Percentiles rank a stretch among this genome's conserved stretches.
phyloP scores from a whole-genome alignment of 352 stramenopile species.

The Phytopythium oedochilum region DNA sequence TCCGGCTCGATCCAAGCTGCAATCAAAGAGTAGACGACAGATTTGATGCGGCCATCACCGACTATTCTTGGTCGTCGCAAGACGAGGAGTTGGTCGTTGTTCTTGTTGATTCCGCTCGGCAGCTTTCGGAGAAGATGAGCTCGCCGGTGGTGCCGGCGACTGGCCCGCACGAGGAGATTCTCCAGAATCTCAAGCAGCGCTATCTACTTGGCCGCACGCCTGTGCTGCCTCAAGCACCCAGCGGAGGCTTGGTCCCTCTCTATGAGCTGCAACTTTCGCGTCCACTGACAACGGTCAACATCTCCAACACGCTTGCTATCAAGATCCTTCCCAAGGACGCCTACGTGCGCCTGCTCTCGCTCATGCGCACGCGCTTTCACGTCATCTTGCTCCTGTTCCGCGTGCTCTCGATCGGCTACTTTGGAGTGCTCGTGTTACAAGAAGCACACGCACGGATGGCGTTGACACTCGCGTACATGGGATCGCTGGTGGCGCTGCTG shows the following conservation, averaged over 20 bases:
- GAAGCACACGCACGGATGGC: neutral
- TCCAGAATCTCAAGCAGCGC: neutral
- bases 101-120: neutral
- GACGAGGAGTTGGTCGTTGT: neutral
- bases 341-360: neutral
- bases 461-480: slow-evolving; percentile 8
- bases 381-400: slow-evolving; percentile 9
- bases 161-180: neutral
- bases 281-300: neutral
- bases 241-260: neutral
- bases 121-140: neutral
- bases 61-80: neutral
- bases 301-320: neutral
- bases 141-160: neutral
- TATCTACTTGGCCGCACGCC: neutral
- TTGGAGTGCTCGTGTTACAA: slow-evolving; percentile 10
- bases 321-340: neutral
- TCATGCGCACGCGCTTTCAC: slow-evolving; percentile 6
- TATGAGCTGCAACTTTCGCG: slow-evolving; percentile 2
- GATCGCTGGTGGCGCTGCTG: slow-evolving; percentile 7
- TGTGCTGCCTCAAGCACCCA: neutral
- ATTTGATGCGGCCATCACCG: neutral
- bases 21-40: neutral
- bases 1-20: neutral
- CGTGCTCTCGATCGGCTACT: slow-evolving; percentile 5